A percentile compares a stretch with the other conserved stretches of the same genome.
Conservation (phyloP, 2,329 filamentous ascomycete species). For the Diplocarpon rosae region DNA sequence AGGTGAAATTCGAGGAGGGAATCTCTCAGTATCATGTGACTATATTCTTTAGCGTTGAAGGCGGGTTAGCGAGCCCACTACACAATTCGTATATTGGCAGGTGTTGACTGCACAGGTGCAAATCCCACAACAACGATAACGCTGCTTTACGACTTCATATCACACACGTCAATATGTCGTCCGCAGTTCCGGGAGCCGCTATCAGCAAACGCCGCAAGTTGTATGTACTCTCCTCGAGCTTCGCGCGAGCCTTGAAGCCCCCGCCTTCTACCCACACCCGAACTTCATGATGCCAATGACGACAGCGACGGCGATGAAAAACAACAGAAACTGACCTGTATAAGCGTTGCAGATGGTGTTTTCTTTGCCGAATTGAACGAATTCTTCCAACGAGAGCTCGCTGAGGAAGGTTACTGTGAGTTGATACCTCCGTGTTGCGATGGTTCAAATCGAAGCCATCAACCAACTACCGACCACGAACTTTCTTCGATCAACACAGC, state of each 20-base stretch:
- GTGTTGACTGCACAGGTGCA: not conserved
- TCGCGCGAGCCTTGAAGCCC: not conserved
- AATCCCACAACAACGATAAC: slow-evolving; percentile 17
- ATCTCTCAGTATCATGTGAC: no score
- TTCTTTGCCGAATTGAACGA: slow-evolving; percentile 99
- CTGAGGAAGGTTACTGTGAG: slow-evolving; percentile 90
- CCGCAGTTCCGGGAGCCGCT: slow-evolving; percentile 28
- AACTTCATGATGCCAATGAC: no score
- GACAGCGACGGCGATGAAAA: no score
- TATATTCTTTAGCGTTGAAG: not conserved
- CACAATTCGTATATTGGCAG: not conserved
- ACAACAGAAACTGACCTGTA: not conserved
- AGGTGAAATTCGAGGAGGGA: no score
- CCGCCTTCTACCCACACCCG: no score
- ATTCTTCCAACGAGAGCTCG: slow-evolving; percentile 99
- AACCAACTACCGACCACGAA: no score
- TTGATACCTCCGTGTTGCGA: not conserved
- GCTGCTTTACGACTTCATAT: slow-evolving; percentile 22
- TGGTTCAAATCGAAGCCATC: no score
- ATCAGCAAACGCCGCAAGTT: slow-evolving; percentile 24
- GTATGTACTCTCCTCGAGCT: not conserved
- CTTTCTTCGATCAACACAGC: no score
- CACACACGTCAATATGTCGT: slow-evolving; percentile 28
- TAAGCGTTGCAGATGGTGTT: slow-evolving; percentile 80
- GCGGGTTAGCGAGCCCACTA: slow-evolving; percentile 3